Conservation (phyloP, 139 green algal species). For the Desmodesmus armatus region DNA sequence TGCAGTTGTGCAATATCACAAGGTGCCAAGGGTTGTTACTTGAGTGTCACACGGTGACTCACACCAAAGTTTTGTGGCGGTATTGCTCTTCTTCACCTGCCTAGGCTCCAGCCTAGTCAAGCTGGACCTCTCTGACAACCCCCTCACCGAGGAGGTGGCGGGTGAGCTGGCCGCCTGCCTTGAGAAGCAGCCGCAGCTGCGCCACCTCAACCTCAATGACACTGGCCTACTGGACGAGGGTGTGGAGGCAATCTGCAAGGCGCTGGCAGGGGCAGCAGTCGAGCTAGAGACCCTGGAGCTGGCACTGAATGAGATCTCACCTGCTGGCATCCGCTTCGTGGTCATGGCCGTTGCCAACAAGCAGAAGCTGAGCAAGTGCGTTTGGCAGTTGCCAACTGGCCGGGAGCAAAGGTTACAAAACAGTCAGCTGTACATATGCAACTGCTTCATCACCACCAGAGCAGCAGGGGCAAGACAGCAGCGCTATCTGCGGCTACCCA, state of each 20-base stretch:
- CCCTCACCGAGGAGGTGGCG: constrained; percentile 75
- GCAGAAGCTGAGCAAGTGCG: constrained; percentile 46
- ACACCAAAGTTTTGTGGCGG: too few species aligned
- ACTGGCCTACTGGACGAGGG: constrained; percentile 81
- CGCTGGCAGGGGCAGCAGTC: constrained; percentile 50
- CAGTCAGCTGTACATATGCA: too few species aligned
- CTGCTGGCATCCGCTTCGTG: constrained; percentile 63
- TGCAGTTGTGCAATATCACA: too few species aligned
- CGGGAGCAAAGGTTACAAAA: too few species aligned
- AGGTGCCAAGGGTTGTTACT: too few species aligned
- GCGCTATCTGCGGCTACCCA: too few species aligned
- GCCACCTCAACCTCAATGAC: constrained; percentile 84
- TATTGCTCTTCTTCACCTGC: neutral
- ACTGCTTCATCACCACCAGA: too few species aligned
- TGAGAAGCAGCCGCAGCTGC: constrained; percentile 62
- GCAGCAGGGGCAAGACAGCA: too few species aligned
- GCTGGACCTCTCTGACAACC: constrained; percentile 93
- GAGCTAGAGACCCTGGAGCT: constrained; percentile 76
- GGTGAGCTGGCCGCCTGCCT: constrained; percentile 53
- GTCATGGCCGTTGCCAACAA: constrained; percentile 64
- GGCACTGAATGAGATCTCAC: constrained; percentile 86
- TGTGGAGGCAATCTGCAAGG: constrained; percentile 63
- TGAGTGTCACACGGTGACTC: too few species aligned
- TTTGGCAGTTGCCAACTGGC: too few species aligned
- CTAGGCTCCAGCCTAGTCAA: constrained; percentile 60